A percentile compares a stretch with the other conserved stretches of the same genome.
Evolutionary conservation across 768 basidiomycete genomes (phyloP).

Genomic region (Lactifluus hygrophoroides): DNA sequence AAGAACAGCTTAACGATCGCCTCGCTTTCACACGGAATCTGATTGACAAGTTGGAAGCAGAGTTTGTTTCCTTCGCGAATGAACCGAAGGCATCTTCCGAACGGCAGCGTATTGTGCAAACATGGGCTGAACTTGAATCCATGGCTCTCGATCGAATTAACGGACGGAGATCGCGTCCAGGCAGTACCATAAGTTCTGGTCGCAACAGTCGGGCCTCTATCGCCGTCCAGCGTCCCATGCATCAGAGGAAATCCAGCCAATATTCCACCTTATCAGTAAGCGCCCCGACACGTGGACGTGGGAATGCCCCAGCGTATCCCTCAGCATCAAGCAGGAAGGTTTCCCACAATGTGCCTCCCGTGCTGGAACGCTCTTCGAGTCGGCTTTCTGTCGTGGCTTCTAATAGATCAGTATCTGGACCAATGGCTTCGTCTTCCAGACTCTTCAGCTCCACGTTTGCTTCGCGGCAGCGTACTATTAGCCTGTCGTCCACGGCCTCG

Average conservation of each 20-base stretch:
- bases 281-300: constrained; percentile 23
- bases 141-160: constrained; percentile 65
- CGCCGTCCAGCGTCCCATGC: constrained; percentile 19
- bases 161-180: constrained; percentile 55
- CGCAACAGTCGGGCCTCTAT: constrained; percentile 47
- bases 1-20: constrained; percentile 58
- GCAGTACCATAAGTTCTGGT: constrained; percentile 58
- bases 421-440: constrained; percentile 35
- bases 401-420: constrained; percentile 64
- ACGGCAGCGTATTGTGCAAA: constrained; percentile 59
- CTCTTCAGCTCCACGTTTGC: constrained; percentile 63
- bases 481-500: constrained; percentile 42
- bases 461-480: constrained; percentile 76
- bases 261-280: constrained; percentile 35
- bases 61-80: constrained; percentile 36
- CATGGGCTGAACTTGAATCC: constrained; percentile 72
- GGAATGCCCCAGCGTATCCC: constrained; percentile 38
- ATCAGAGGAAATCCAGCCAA: constrained; percentile 27
- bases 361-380: constrained; percentile 46
- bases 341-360: constrained; percentile 33
- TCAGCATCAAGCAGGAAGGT: constrained; percentile 39
- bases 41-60: constrained; percentile 39
- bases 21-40: constrained; percentile 51
- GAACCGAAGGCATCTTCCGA: constrained; percentile 58
- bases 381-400: constrained; percentile 47